Percentiles rank a stretch among this genome's conserved stretches.
These are phyloP conservation scores for Fusarium udum DNA, from an alignment of 2,329 filamentous ascomycete genomes.

Conservation along the genomic window DNA sequence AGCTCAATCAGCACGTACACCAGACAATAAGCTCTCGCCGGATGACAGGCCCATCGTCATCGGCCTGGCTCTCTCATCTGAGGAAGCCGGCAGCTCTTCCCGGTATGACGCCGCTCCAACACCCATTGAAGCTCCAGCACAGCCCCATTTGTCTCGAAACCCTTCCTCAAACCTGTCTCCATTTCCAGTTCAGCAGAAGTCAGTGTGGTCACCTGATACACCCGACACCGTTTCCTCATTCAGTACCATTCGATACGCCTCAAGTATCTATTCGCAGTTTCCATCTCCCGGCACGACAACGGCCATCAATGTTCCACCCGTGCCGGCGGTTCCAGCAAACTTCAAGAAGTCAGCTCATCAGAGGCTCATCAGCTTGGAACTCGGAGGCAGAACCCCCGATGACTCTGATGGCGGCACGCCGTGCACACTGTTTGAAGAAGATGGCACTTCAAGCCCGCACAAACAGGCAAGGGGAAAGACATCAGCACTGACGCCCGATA, in stretches of 20 bases:
- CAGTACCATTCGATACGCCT: slow-evolving; percentile 56
- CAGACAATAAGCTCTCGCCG: slow-evolving; percentile 67
- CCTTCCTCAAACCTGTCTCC: slow-evolving; percentile 26
- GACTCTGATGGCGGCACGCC: slow-evolving; percentile 66
- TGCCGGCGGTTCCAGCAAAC: slow-evolving; percentile 64
- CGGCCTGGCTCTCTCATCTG: slow-evolving; percentile 71
- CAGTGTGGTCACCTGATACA: slow-evolving; percentile 70
- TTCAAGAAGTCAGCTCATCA: slow-evolving; percentile 50
- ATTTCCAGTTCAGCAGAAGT: slow-evolving; percentile 50
- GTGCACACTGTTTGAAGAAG: slow-evolving; percentile 76
- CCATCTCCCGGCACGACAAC: slow-evolving; percentile 50
- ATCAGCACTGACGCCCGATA: slow-evolving; percentile 53
- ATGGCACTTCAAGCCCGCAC: slow-evolving; percentile 58
- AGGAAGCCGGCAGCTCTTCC: slow-evolving; percentile 51
- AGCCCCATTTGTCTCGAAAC: slow-evolving; percentile 5
- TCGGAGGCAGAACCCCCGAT: slow-evolving; percentile 45
- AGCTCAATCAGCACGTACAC: slow-evolving; percentile 37
- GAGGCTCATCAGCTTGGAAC: slow-evolving; percentile 50
- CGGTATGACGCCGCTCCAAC: slow-evolving; percentile 53
- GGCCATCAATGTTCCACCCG: slow-evolving; percentile 61
- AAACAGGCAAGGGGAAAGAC: slow-evolving; percentile 53
- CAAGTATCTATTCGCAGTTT: slow-evolving; percentile 70
- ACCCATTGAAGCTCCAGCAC: slow-evolving; percentile 27
- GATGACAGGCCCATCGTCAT: slow-evolving; percentile 78
- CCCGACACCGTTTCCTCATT: slow-evolving; percentile 59